phyloP scores from a whole-genome alignment of 23 red algal species.

The Gracilaria domingensis region DNA sequence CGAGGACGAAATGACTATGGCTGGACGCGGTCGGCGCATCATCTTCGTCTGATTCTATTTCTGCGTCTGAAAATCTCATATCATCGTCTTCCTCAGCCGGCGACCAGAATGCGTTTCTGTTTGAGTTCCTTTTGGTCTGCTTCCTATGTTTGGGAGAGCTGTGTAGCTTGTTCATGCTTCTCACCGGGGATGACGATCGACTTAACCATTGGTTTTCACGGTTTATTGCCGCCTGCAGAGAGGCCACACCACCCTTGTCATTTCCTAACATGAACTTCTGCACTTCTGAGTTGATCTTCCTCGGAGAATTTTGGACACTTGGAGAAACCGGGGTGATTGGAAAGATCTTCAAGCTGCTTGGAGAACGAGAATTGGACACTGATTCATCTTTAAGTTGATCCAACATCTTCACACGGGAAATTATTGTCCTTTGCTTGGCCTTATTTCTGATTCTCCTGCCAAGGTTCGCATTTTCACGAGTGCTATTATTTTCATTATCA shows the following conservation, averaged over 20 bases:
- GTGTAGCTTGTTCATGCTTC: neutral
- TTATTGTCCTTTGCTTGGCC: neutral
- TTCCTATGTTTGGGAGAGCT: neutral
- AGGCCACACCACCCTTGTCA: neutral
- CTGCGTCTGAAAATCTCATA: slow-evolving; percentile 27
- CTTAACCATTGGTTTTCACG: neutral
- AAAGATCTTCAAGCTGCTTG: neutral
- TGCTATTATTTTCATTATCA: neutral
- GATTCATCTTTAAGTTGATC: neutral
- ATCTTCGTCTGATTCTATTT: slow-evolving; percentile 14
- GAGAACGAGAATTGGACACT: neutral
- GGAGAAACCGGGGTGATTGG: neutral
- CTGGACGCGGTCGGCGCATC: no score
- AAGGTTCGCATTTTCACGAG: neutral
- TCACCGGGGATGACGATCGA: neutral
- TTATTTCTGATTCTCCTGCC: neutral
- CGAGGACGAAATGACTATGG: slow-evolving; percentile 16
- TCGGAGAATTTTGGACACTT: neutral
- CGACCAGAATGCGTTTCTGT: neutral
- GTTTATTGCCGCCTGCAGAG: slow-evolving; percentile 18
- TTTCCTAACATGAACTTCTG: neutral
- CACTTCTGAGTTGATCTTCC: neutral
- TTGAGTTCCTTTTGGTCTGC: neutral
- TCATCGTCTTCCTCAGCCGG: neutral
- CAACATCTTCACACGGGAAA: neutral